Evolutionary conservation across 192 early-diverging fungal genomes (phyloP), one percentile per base, ranked within the genome.

Genomic region (Mortierella claussenii): DNA sequence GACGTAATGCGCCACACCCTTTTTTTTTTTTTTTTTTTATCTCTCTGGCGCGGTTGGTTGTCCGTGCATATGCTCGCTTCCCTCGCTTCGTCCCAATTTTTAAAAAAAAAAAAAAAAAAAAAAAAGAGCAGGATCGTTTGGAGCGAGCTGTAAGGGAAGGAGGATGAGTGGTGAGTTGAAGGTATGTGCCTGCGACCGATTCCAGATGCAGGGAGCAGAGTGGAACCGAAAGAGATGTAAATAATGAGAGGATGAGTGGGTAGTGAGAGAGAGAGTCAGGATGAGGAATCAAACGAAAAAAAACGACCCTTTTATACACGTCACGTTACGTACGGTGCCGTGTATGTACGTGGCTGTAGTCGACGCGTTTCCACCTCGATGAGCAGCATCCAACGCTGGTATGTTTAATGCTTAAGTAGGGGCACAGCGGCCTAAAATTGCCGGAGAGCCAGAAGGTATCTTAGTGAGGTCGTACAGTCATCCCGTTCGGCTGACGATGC

Each of bases 251-350:
- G n/a, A n/a, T n/a, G n/a, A n/a, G n/a, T n/a, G n/a, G n/a, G n/a
- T n/a, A n/a, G n/a, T 40, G 37, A 40, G 13, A 13, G 13, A 40
- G 13, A 40, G 37, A 40, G 7, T 40, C 37, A 40, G 31, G 24
- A 53, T 6, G 44, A 42, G 30, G 26, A 18, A 2, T 13, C 3
- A 43, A 54, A 33, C 9, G 37, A 44, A 31, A 9, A 5, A 10
- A 10, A 55, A 33, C 23, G 37, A n/a, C 40, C 36, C 33, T 68
- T 57, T 68, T 57, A 48, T 56, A 68, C 55, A 57, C 54, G 65
- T 68, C 65, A 58, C 9, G 33, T 4, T 27, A 68, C 65, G 65
- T 68, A 58, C 65, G 33, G 5, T 21, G 3, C 17, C 26, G 2
- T 3, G 18, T 6, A n/a, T 32, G 50, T 55, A 52, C 57, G 50